These are phyloP conservation scores for Linnemannia hyalina DNA, from an alignment of 192 early-diverging fungal genomes.

Conservation along the genomic window DNA sequence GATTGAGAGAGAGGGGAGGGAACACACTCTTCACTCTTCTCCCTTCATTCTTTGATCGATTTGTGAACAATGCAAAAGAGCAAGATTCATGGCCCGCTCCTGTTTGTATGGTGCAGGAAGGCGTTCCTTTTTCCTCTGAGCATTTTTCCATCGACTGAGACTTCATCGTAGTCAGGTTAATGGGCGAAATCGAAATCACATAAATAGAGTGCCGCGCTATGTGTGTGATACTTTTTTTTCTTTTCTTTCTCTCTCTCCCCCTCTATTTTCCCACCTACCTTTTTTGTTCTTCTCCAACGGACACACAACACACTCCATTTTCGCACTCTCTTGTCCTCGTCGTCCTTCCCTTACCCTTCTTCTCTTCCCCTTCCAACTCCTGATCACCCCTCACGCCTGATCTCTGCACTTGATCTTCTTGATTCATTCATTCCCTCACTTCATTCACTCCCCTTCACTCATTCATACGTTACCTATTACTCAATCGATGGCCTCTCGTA, in stretches of 20 bases:
- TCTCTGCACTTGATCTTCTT: not conserved
- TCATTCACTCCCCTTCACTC: not conserved
- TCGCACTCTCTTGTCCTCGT: not conserved
- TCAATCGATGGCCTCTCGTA: slow-evolving; percentile 9
- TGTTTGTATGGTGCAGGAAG: not conserved
- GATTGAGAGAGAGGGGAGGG: not conserved
- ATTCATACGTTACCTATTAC: not conserved
- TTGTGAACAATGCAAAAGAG: not conserved
- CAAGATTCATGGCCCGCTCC: not conserved
- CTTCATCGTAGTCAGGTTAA: too few species aligned
- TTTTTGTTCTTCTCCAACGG: not conserved
- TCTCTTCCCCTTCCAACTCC: not conserved
- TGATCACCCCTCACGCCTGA: not conserved
- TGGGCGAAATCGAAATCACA: not conserved
- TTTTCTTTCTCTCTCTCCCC: not conserved
- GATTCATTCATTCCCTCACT: not conserved
- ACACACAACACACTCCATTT: not conserved
- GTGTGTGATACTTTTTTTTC: not conserved
- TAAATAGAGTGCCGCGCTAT: not conserved
- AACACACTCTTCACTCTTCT: not conserved
- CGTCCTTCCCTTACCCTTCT: not conserved
- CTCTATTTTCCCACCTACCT: not conserved
- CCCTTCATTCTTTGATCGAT: not conserved
- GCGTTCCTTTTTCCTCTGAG: not conserved
- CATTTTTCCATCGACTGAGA: not conserved